phyloP scores from a whole-genome alignment of 108 stramenopile genomes.

The Seminavis robusta region DNA sequence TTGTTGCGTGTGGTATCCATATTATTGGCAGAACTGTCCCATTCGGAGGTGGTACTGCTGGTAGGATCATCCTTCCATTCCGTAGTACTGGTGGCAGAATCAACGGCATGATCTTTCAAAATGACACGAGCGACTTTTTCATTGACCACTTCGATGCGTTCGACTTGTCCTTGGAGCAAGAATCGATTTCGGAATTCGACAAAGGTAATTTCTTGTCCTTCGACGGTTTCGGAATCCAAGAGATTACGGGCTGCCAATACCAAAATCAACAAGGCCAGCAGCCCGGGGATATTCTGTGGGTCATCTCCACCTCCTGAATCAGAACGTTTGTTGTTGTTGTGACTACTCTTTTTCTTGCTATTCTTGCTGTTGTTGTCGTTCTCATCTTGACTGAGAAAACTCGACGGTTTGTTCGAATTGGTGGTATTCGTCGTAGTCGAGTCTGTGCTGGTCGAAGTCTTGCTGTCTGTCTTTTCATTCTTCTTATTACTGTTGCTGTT shows the following conservation, averaged over 20 bases:
- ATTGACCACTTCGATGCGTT: constrained; percentile 90
- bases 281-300: constrained; percentile 55
- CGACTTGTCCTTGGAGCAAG: constrained; percentile 82
- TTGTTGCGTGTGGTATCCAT: background rate
- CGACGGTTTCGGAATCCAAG: constrained; percentile 47
- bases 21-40: background rate
- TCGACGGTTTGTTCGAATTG: constrained; percentile 13
- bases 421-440: constrained; percentile 1
- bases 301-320: too few species aligned
- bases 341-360: constrained; percentile 25
- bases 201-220: constrained; percentile 86
- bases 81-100: background rate
- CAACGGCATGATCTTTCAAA: constrained; percentile 42
- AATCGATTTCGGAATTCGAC: constrained; percentile 80
- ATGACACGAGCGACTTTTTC: constrained; percentile 77
- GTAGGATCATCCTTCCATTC: background rate
- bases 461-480: constrained; percentile 2
- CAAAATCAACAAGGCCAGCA: constrained; percentile 43
- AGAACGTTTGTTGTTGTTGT: too few species aligned
- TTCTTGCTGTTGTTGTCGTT: constrained; percentile 32
- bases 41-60: background rate
- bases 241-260: constrained; percentile 49
- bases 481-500: constrained; percentile 9
- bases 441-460: background rate
- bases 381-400: constrained; percentile 4